Base-by-base conservation (phyloP, 345 rosid genomes). In the Euphorbia peplus region DNA sequence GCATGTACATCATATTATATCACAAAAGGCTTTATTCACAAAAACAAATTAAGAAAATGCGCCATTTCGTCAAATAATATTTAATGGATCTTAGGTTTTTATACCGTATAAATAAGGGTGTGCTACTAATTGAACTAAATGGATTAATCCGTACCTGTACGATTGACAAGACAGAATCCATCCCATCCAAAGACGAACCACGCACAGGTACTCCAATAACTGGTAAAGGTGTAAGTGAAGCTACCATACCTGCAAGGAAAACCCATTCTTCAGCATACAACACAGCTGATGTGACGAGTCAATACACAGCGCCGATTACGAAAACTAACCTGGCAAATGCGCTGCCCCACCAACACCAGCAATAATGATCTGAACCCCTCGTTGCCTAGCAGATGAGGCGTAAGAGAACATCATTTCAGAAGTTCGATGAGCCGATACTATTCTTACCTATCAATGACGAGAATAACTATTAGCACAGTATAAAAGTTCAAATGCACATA, bases 261-360 rank as follows among this genome's bases (percentile, higher is more conserved):
- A 61, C 58, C 26, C 29, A 21, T 30, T 32, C 14, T 48, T 32
- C 35, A 32, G n/a, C 15, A 35, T 65, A 2, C 15, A 14, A 66
- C 29, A 51, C 11, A 47, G 26, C 39, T 18, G 30, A 54, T 16
- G 58, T 16, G 29, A 8, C 5, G 18, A 18, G 50, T 54, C 24
- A 30, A 57, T 25, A 50, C 15, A 37, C 16, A 57, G 61, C 4
- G 42, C 1, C 55, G 21, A 26, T 58, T 21, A 25, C 60, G 24
- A 46, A 4, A 69, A 78, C 83, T 83, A 63, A 64, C 97, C 96
- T 76, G 98, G 98, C 66, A 95, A 83, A 82, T 95, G 99, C 50
- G 97, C 97, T 55, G 99, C 98, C 63, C 98, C 99, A 74, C 99
- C 98, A 73, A 98, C 99, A 63, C 98, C 99, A 47, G 98, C 97